These are phyloP conservation scores for Pontederia crassipes DNA, from an alignment of 176 grass and related monocot genomes.

Conservation along the genomic window DNA sequence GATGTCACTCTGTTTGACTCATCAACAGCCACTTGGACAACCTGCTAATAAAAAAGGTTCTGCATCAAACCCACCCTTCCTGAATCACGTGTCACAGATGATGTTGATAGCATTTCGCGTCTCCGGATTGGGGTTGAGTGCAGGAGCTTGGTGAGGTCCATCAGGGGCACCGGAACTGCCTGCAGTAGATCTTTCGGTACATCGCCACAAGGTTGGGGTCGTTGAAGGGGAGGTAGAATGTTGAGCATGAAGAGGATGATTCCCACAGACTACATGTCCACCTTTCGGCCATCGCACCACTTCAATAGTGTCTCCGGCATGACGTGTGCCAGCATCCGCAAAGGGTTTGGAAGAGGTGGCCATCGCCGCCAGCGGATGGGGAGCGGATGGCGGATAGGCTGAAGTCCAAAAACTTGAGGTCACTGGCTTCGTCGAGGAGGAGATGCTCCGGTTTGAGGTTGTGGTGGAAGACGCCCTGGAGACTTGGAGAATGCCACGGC, in stretches of 20 bases:
- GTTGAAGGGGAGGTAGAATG: slow-evolving; percentile 5
- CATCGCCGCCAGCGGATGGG: not conserved
- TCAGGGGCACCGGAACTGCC: not conserved
- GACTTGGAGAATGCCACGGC: slow-evolving; percentile 69
- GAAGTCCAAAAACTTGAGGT: slow-evolving; percentile 14
- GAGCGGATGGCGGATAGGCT: slow-evolving; percentile 48
- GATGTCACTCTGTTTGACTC: too few relatives aligned
- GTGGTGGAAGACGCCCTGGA: slow-evolving; percentile 30
- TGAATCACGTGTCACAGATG: not conserved
- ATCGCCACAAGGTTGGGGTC: not conserved
- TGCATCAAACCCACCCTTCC: not conserved
- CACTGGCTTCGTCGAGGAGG: slow-evolving; percentile 10
- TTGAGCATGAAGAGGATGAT: slow-evolving; percentile 10
- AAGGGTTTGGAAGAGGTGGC: not conserved
- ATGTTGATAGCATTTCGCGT: not conserved
- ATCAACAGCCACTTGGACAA: too few relatives aligned
- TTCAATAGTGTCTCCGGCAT: not conserved
- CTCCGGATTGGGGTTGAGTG: slow-evolving; percentile 2
- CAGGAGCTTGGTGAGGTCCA: not conserved
- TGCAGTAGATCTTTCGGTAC: slow-evolving; percentile 3
- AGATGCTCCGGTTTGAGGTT: slow-evolving; percentile 21
- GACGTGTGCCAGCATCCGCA: not conserved
- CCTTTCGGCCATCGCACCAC: not conserved
- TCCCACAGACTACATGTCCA: not conserved
- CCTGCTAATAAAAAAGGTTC: not conserved